Base-by-base conservation (phyloP, 208 protist species). In the Tritrichomonas foetus region DNA sequence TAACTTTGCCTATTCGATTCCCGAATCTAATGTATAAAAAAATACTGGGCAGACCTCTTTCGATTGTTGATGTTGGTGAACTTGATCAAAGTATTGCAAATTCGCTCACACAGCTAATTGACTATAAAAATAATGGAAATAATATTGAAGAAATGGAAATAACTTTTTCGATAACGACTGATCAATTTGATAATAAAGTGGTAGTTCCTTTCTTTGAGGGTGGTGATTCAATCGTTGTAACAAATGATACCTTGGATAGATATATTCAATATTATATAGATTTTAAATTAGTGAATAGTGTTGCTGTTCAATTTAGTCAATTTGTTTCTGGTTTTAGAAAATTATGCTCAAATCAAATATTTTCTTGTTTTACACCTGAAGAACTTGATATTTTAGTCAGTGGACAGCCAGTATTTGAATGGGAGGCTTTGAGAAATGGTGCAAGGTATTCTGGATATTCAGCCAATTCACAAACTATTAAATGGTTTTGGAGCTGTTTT, bases 1-100 rank as follows among this genome's bases (percentile, higher is more conserved):
- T 98, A 49, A 98, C 98, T 93, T 94, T 99, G 20, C 96, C 98
- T 80, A 82, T 98, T 36, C 95, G 97, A 74, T 98, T 99, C 14
- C 98, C 98, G 1, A 22, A 94, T 3, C n/a, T 80, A n/a, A 61
- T 96, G 33, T 96, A 93, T 53, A 93, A 93, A 47, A 95, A 94
- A 49, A 47, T 95, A 0, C 36, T 95, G 2, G 78, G 78, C 50
- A 20, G 74, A 39, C 47, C n/a, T 3, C 44, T 95, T 14, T 66
- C 14, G 3, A 69, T 95, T 14, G 39, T 22, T 50, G 92, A 95
- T 50, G 41, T 95, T 0, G 36, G 14, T 30, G 64, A 94, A 47
- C 36, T 96, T 72, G 50, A 95, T n/a, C 95, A 95, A 36, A 61
- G 93, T 16, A 44, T 96, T 13, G 78, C 47, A 13, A 1, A 61